These are phyloP conservation scores for Chaetomium globosum DNA, from an alignment of 2,329 filamentous ascomycete species.

Conservation along the genomic window DNA sequence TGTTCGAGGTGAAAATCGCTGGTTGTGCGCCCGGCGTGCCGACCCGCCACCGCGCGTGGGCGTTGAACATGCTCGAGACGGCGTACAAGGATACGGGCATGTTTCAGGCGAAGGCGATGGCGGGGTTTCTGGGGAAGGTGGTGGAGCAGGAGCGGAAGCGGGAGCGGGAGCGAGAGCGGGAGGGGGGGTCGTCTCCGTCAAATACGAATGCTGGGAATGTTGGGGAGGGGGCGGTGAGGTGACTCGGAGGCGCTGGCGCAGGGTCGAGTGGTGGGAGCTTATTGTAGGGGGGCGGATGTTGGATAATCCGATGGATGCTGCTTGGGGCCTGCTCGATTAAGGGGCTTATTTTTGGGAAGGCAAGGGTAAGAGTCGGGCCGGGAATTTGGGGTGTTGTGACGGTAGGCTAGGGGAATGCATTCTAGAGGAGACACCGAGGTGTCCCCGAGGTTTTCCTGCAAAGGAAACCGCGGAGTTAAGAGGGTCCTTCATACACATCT, in stretches of 20 bases:
- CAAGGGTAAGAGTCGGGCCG: background rate
- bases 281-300: background rate
- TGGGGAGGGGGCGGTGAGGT: background rate
- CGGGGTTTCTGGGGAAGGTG: slow-evolving; percentile 41
- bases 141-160: slow-evolving; percentile 10
- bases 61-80: slow-evolving; percentile 49
- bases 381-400: background rate
- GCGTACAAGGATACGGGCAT: slow-evolving; percentile 57
- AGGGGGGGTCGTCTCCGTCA: too few species aligned
- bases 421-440: background rate
- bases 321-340: background rate
- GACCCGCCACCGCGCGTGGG: slow-evolving; percentile 49
- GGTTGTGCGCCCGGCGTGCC: slow-evolving; percentile 53
- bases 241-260: background rate
- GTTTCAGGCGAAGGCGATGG: slow-evolving; percentile 51
- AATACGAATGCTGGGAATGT: background rate
- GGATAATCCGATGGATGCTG: background rate
- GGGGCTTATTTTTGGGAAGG: background rate
- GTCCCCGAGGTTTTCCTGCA: background rate
- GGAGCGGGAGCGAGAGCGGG: background rate
- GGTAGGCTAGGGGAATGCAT: background rate
- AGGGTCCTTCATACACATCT: background rate
- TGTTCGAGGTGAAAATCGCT: slow-evolving; percentile 54
- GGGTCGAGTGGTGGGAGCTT: background rate
- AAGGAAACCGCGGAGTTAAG: slow-evolving; percentile 7